Conservation (phyloP, 495 filamentous ascomycete species). For the Evernia prunastri region DNA sequence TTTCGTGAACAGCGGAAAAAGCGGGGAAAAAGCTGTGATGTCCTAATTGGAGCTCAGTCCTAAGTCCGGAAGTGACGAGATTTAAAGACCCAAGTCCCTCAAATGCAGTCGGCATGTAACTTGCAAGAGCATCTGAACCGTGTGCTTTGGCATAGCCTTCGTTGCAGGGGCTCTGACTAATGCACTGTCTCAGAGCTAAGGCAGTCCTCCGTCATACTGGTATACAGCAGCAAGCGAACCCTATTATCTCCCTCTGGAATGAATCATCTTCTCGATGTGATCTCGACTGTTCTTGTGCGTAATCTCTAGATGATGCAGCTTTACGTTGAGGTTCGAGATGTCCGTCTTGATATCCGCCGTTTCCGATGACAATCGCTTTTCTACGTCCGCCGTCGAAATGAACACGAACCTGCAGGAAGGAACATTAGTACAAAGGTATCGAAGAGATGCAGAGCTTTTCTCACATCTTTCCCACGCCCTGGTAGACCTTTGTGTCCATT, state of each 20-base stretch:
- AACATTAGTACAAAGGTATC: not conserved
- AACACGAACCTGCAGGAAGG: slow-evolving; percentile 67
- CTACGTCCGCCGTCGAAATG: slow-evolving; percentile 62
- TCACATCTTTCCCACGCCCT: slow-evolving; percentile 95
- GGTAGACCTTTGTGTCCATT: slow-evolving; percentile 76
- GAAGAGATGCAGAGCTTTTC: slow-evolving; percentile 27
- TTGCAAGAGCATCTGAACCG: not conserved
- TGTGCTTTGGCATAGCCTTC: not conserved
- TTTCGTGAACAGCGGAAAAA: too few species aligned
- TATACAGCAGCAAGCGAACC: too few species aligned
- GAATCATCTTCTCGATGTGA: slow-evolving; percentile 80
- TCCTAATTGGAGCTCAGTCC: not conserved
- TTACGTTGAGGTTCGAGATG: slow-evolving; percentile 74
- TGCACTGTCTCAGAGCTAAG: not conserved
- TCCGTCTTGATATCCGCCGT: slow-evolving; percentile 69
- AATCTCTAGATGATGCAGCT: slow-evolving; percentile 87
- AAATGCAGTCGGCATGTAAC: not conserved
- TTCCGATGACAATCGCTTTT: slow-evolving; percentile 69
- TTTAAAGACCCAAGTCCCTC: not conserved
- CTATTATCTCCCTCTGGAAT: slow-evolving; percentile 35
- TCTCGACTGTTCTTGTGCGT: slow-evolving; percentile 88
- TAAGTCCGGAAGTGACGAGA: not conserved
- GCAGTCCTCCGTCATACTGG: not conserved
- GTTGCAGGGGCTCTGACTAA: not conserved
- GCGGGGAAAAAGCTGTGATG: not conserved